These are phyloP conservation scores for Monosporozyma aquatica DNA, from an alignment of 805 yeast genomes.

Conservation along the genomic window DNA sequence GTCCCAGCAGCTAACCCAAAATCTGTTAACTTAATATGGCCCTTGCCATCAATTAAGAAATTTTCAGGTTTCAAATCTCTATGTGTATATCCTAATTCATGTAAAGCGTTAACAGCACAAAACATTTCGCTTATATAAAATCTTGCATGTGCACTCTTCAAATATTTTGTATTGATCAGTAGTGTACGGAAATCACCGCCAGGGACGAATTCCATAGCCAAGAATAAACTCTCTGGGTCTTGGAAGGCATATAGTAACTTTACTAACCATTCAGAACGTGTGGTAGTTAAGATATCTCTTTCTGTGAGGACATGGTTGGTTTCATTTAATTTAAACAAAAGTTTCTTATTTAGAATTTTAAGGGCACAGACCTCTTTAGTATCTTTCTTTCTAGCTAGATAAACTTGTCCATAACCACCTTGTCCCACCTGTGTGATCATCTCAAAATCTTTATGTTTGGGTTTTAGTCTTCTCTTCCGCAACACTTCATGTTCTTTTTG, in stretches of 20 bases:
- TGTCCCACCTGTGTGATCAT: constrained; percentile 98
- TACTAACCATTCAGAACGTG: constrained; percentile 93
- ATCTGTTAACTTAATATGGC: constrained; percentile 75
- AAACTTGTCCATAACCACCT: constrained; percentile 99
- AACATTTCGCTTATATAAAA: constrained; percentile 96
- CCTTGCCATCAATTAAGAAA: constrained; percentile 65
- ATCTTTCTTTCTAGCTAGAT: constrained; percentile 85
- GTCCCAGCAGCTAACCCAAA: constrained; percentile 97
- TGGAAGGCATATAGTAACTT: constrained; percentile 91
- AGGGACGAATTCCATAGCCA: constrained; percentile 99
- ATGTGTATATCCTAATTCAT: constrained; percentile 91
- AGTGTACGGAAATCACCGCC: constrained; percentile 98
- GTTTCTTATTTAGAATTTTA: constrained; percentile 79
- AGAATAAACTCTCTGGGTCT: constrained; percentile 76
- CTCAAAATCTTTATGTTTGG: constrained; percentile 90
- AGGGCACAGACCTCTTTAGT: constrained; percentile 93
- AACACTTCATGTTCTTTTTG: constrained; percentile 78
- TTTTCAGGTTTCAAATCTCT: constrained; percentile 95
- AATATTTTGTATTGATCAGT: constrained; percentile 82
- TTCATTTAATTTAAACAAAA: constrained; percentile 83
- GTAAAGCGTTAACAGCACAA: constrained; percentile 85
- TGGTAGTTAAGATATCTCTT: constrained; percentile 92
- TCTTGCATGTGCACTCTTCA: constrained; percentile 91
- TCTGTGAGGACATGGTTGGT: constrained; percentile 93
- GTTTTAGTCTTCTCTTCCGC: constrained; percentile 83